Evolutionary conservation across 179 eudicot species (phyloP), one percentile per base, ranked within the genome.

Genomic region (Silene vulgaris): DNA sequence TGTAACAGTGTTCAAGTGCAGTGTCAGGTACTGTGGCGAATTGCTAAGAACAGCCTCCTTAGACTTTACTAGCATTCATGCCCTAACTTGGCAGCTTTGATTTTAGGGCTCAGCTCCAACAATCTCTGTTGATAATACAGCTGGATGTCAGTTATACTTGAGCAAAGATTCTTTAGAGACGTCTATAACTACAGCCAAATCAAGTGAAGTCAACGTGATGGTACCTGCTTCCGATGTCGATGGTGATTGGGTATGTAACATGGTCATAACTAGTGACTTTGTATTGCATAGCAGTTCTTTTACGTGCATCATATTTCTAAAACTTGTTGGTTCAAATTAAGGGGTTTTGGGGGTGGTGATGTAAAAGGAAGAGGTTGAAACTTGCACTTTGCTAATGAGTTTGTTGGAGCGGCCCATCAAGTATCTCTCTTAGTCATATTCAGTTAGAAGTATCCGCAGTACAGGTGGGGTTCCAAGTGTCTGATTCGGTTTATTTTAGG

Each of bases 1-100:
- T 93, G 96, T 87, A 90, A 78, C 75, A 83, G 97, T 67, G 88
- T 93, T 77, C 97, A 96, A 86, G 93, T 90, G 83, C 99, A 96
- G 79, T 89, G 96, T 74, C 97, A 96, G 97, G 99, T 93, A 89
- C 70, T 69, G 62, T 61, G 29, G 32, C 23, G 29, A 28, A 30
- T 62, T 4, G 2, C 69, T 8, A 45, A n/a, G 62, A 67, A 32
- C n/a, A 12, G 12, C 52, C 20, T 56, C 35, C 40, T 11, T 11
- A 40, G 8, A 3, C 37, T 43, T 65, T 6, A 9, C 77, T 35
- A 57, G 75, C 20, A 61, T 69, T 57, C 60, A 40, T 56, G 63
- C 74, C 26, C 78, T 84, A 75, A 74, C 16, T 32, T 63, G 48
- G 19, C 62, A n/a, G n/a, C 43, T 60, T 64, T 19, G n/a, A 56